These are phyloP conservation scores for Metschnikowia chrysomelidarum DNA, from an alignment of 805 yeast species.

Conservation along the genomic window DNA sequence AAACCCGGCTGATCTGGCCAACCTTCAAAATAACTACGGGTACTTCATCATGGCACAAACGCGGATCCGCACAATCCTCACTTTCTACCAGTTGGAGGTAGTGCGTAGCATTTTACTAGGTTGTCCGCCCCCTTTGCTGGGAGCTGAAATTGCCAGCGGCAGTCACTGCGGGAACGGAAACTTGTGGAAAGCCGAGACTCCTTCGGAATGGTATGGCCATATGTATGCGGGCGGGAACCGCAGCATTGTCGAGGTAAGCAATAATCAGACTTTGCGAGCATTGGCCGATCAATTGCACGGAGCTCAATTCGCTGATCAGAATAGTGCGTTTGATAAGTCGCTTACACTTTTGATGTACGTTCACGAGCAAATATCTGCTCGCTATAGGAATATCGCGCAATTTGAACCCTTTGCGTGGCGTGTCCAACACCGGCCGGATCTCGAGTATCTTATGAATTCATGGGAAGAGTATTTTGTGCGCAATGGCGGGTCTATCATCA, in stretches of 20 bases:
- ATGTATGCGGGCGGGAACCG: conserved; percentile 10
- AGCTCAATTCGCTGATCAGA: conserved; percentile 32
- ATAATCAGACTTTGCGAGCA: conserved; percentile 48
- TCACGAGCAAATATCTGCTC: conserved; percentile 62
- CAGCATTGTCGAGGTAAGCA: conserved; percentile 51
- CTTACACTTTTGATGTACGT: conserved; percentile 60
- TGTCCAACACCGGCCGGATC: conserved; percentile 55
- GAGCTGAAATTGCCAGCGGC: conserved; percentile 56
- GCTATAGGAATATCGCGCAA: conserved; percentile 26
- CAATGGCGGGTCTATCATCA: conserved; percentile 61
- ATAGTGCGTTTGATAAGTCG: conserved; percentile 47
- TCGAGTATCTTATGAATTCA: conserved; percentile 55
- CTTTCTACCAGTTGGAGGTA: conserved; percentile 49
- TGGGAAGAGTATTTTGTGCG: conserved; percentile 67
- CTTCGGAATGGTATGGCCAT: conserved; percentile 50
- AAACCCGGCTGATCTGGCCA: conserved; percentile 22
- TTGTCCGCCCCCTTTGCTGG: conserved; percentile 34
- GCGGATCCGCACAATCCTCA: conserved; percentile 52
- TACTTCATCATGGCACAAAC: conserved; percentile 56
- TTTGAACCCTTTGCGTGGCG: conserved; percentile 63
- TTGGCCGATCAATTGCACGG: conserved; percentile 48
- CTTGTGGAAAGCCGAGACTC: conserved; percentile 55
- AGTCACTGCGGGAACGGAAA: conserved; percentile 58
- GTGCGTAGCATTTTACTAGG: conserved; percentile 47
- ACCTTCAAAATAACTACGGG: conserved; percentile 43